These are phyloP conservation scores for Sparassis latifolia DNA, from an alignment of 1,284 basidiomycete species.

Conservation along the genomic window DNA sequence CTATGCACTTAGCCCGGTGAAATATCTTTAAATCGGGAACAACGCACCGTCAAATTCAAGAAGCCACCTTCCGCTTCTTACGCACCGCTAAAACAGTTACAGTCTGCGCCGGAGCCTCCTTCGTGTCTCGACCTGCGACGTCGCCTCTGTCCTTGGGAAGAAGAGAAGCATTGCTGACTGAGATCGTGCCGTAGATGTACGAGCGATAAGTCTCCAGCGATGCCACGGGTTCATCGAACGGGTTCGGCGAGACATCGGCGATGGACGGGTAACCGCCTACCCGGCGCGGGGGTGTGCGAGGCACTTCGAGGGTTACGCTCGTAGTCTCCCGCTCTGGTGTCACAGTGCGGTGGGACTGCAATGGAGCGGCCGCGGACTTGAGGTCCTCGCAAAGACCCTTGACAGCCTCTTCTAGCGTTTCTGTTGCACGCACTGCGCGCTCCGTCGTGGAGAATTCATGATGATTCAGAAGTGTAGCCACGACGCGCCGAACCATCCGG, in stretches of 20 bases:
- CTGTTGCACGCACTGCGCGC: slow-evolving; percentile 61
- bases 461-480: slow-evolving; percentile 60
- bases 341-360: slow-evolving; percentile 12
- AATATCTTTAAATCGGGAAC: too few species aligned
- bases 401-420: slow-evolving; percentile 61
- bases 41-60: too few species aligned
- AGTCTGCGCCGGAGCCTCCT: slow-evolving; percentile 17
- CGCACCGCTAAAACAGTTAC: slow-evolving; percentile 56
- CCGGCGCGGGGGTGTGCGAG: slow-evolving; percentile 41
- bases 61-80: slow-evolving; percentile 41
- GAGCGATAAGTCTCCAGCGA: slow-evolving; percentile 51
- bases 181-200: slow-evolving; percentile 49
- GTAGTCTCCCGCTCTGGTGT: slow-evolving; percentile 22
- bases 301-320: slow-evolving; percentile 16
- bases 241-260: slow-evolving; percentile 54
- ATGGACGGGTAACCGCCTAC: slow-evolving; percentile 19
- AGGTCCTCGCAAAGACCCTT: slow-evolving; percentile 66
- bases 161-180: slow-evolving; percentile 40
- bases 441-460: slow-evolving; percentile 73
- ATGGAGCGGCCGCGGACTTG: slow-evolving; percentile 19
- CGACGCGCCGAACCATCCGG: slow-evolving; percentile 62
- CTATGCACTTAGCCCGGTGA: too few species aligned
- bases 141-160: slow-evolving; percentile 14
- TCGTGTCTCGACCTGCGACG: slow-evolving; percentile 3
- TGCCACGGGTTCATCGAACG: slow-evolving; percentile 56